Evolutionary conservation across 1,284 basidiomycete species (phyloP), one percentile per base, ranked within the genome.

Genomic region (Apiotrichum brassicae): DNA sequence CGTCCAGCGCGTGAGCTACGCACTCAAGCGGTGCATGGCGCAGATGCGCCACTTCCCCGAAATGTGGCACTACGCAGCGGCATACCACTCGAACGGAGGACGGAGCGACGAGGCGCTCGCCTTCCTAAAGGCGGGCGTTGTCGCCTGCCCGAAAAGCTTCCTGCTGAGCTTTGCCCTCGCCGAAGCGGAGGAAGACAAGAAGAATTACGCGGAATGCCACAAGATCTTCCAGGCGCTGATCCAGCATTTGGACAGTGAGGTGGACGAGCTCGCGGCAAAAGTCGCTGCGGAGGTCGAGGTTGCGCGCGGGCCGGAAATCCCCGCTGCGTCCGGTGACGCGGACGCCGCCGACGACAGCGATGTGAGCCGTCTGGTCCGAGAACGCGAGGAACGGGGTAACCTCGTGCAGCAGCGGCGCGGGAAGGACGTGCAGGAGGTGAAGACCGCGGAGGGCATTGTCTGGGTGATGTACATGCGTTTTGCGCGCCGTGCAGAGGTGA

Each of bases 11-110:
- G 78, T 97, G 7, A 81, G 84, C 57, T 83, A 84, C 41, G 88
- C 91, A 3, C 91, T 95, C 71, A 80, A 84, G 54, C 92, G 94
- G 58, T 71, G 74, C 77, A 88, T 56, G 83, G 90, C 60, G 78
- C 85, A 69, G 54, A 89, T 97, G 87, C 80, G 93, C 37, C 98
- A 90, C 74, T 97, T 86, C 70, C 84, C 88, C 6, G 95, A 98
- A 70, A 84, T 97, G 42, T 97, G 92, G 93, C 93, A 88, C 70
- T 87, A 94, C 80, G 87, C 90, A 2, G 89, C 87, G 59, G 81
- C 78, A 18, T 94, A 88, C 82, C 84, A 84, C 37, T 76, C 79
- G 48, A 80, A 78, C 38, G 75, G 83, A n/a, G 84, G 84, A 44
- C 86, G 86, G 66, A 74, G 77, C 6, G 91, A 95, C 11, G 91